These are phyloP conservation scores for Chlamydomonas asymmetrica DNA, from an alignment of 139 green algal genomes.

Conservation along the genomic window DNA sequence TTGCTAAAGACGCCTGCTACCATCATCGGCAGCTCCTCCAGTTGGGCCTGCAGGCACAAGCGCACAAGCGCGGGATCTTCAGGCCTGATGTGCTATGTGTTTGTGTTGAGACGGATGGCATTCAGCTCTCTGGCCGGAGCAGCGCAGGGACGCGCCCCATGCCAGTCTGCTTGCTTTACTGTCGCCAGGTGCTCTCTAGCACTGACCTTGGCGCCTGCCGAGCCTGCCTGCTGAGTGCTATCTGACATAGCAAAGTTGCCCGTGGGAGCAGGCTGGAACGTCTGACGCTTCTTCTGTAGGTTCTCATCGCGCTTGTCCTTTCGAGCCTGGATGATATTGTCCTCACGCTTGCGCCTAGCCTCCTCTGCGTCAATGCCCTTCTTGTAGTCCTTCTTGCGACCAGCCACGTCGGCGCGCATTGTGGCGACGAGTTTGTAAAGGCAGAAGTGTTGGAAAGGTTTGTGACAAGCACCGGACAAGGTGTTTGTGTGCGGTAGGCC, in stretches of 20 bases:
- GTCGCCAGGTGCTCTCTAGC: no score
- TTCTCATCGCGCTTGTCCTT: constrained; percentile 98
- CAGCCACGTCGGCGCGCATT: constrained; percentile 22
- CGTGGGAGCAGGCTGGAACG: constrained; percentile 43
- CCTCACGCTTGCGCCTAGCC: constrained; percentile 91
- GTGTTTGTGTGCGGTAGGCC: no score
- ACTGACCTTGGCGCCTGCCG: no score
- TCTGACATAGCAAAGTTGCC: constrained; percentile 48
- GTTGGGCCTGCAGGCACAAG: constrained; percentile 64
- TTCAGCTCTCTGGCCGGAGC: no score
- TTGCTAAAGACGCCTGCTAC: constrained; percentile 86
- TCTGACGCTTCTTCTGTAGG: constrained; percentile 95
- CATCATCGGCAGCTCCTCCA: constrained; percentile 94
- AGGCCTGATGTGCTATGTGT: no score
- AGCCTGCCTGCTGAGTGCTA: constrained; percentile 46
- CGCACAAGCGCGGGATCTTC: no score
- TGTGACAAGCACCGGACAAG: no score
- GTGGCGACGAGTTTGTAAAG: no score
- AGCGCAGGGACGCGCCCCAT: no score
- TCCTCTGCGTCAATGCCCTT: constrained; percentile 94
- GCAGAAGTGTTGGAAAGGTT: no score
- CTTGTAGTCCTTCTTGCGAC: constrained; percentile 55
- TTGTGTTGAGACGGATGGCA: no score
- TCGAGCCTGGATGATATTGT: constrained; percentile 95
- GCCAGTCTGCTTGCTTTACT: no score